Conservation (phyloP, 257 asterid genomes). For the Handroanthus guayacan region DNA sequence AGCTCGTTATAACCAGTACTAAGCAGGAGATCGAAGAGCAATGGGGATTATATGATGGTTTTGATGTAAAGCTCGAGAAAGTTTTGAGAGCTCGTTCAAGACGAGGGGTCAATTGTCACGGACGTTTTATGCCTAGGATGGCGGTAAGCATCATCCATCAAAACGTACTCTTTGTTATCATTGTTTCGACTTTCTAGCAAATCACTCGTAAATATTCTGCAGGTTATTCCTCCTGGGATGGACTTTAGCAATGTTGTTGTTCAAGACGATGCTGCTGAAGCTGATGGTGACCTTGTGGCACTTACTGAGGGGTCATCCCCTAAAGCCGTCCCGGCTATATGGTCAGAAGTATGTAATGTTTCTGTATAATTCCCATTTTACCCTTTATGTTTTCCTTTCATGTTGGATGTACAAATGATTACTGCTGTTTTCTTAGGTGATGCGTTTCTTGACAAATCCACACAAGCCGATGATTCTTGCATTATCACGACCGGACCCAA, state of each 20-base stretch:
- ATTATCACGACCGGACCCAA: conserved; percentile 85
- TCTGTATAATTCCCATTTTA: background rate
- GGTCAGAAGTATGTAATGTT: conserved; percentile 71
- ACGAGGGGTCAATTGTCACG: conserved; percentile 82
- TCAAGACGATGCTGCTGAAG: conserved; percentile 70
- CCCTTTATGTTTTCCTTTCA: background rate
- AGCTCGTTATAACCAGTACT: conserved; percentile 82
- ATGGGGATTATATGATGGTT: conserved; percentile 91
- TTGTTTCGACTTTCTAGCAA: conserved; percentile 1
- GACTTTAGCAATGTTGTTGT: conserved; percentile 77
- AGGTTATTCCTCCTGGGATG: conserved; percentile 96
- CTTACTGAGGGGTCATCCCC: conserved; percentile 80
- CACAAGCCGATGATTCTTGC: conserved; percentile 95
- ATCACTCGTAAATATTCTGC: conserved; percentile 19
- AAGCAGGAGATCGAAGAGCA: conserved; percentile 90
- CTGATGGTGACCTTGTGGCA: conserved; percentile 63
- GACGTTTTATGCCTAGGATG: conserved; percentile 92
- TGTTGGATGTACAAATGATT: conserved; percentile 1
- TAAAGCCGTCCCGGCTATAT: conserved; percentile 69
- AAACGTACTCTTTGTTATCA: background rate
- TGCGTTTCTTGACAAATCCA: conserved; percentile 84
- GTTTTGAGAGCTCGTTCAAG: conserved; percentile 80
- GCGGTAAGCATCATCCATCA: conserved; percentile 53
- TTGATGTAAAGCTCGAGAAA: conserved; percentile 79
- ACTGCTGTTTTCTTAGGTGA: conserved; percentile 48